Conservation (phyloP, 202 grass and related monocot genomes). For the Setaria viridis region DNA sequence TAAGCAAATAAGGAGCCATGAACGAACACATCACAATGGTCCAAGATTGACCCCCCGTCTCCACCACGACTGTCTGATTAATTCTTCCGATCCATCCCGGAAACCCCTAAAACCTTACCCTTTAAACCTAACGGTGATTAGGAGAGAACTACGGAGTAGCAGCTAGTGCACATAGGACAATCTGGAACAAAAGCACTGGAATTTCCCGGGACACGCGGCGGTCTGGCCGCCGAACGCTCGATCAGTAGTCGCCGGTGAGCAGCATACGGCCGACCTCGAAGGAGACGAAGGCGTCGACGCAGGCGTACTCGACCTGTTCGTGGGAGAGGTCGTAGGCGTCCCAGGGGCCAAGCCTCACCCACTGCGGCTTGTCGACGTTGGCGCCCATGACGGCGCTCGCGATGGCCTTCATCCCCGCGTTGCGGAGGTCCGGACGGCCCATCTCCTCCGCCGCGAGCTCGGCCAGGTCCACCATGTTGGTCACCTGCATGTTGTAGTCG, state of each 20-base stretch:
- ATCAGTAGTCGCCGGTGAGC: constrained; percentile 37
- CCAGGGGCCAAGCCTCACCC: constrained; percentile 59
- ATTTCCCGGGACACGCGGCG: neutral
- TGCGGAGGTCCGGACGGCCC: constrained; percentile 38
- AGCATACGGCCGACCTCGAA: constrained; percentile 56
- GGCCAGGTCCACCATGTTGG: constrained; percentile 39
- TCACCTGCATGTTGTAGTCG: constrained; percentile 36
- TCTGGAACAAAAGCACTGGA: neutral
- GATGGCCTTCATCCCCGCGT: constrained; percentile 45
- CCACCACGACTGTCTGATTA: neutral
- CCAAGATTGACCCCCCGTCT: neutral
- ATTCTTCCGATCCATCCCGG: neutral
- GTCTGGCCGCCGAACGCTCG: neutral
- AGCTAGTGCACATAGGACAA: too few relatives aligned
- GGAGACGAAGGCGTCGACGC: constrained; percentile 67
- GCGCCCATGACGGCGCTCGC: constrained; percentile 44
- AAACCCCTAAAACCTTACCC: neutral
- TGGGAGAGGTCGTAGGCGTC: constrained; percentile 34
- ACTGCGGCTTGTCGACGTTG: constrained; percentile 36
- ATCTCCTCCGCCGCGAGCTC: constrained; percentile 38
- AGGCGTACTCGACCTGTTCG: constrained; percentile 63
- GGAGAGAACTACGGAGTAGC: too few relatives aligned
- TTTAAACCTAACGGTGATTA: neutral
- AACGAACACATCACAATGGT: neutral
- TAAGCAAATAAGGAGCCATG: neutral